Percentiles rank a stretch among this genome's conserved stretches.
Conservation (phyloP, 768 basidiomycete genomes). For the Holtermanniella nyarrowii region DNA sequence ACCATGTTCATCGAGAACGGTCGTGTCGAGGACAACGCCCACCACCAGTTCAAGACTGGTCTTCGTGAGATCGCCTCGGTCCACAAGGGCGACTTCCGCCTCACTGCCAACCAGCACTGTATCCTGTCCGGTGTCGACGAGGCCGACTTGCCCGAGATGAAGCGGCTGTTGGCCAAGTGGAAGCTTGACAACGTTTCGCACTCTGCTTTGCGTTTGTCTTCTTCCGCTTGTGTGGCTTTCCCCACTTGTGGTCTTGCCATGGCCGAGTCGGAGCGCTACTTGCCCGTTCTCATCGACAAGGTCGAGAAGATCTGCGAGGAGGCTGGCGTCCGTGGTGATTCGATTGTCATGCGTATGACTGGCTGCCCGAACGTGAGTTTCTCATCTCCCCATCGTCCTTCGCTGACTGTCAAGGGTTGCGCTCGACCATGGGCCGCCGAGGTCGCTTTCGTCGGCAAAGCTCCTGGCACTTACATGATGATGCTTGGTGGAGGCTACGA, state of each 20-base stretch:
- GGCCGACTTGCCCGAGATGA: constrained; percentile 66
- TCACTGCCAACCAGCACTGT: constrained; percentile 92
- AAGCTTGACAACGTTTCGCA: constrained; percentile 78
- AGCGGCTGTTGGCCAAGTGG: constrained; percentile 66
- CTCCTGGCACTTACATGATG: constrained; percentile 85
- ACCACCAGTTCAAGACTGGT: constrained; percentile 83
- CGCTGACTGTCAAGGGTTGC: constrained; percentile 48
- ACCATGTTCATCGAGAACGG: constrained; percentile 96
- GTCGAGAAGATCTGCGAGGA: constrained; percentile 92
- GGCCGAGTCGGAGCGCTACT: constrained; percentile 73
- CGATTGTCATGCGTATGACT: constrained; percentile 97
- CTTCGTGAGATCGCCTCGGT: constrained; percentile 84
- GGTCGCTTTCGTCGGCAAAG: constrained; percentile 93
- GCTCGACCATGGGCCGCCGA: constrained; percentile 90
- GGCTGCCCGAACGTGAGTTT: constrained; percentile 56
- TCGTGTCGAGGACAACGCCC: constrained; percentile 78
- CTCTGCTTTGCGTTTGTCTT: constrained; percentile 69
- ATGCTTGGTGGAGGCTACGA: constrained; percentile 91
- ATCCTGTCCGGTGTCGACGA: constrained; percentile 71
- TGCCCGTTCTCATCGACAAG: constrained; percentile 82
- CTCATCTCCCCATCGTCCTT: background rate
- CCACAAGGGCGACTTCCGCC: constrained; percentile 85
- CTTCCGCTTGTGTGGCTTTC: constrained; percentile 94
- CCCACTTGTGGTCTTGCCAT: constrained; percentile 78
- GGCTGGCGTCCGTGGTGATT: constrained; percentile 82